Percentiles rank a stretch among this genome's conserved stretches.
Evolutionary conservation across 805 yeast genomes (phyloP).

Genomic region (Cyberlindnera samutprakarnensis): DNA sequence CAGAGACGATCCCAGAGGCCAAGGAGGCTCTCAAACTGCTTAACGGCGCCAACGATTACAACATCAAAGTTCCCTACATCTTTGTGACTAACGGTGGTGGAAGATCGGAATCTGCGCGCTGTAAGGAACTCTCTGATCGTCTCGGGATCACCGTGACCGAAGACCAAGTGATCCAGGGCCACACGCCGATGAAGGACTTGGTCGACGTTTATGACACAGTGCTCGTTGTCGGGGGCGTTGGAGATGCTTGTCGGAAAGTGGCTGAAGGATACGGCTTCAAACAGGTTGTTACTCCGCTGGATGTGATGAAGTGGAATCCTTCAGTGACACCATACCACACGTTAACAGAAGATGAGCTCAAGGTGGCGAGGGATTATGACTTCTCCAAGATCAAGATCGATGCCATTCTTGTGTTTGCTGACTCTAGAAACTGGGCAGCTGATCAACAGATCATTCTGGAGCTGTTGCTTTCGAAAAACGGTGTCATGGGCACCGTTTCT

Average conservation of each 20-base stretch:
- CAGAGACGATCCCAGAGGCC: conserved; percentile 77
- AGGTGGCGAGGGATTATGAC: conserved; percentile 47
- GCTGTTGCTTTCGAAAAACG: conserved; percentile 64
- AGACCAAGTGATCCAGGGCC: conserved; percentile 86
- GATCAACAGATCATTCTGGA: conserved; percentile 88
- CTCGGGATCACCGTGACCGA: conserved; percentile 54
- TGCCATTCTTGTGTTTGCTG: conserved; percentile 85
- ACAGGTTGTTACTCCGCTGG: conserved; percentile 76
- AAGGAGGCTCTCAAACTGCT: conserved; percentile 62
- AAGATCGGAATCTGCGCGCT: conserved; percentile 66
- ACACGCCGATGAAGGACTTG: conserved; percentile 87
- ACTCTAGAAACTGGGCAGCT: conserved; percentile 88
- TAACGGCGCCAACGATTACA: conserved; percentile 71
- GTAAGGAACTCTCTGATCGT: conserved; percentile 59
- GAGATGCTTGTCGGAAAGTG: conserved; percentile 75
- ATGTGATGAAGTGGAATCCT: conserved; percentile 81
- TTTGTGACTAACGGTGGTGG: conserved; percentile 94
- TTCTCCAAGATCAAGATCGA: conserved; percentile 63
- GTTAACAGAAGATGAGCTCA: conserved; percentile 62
- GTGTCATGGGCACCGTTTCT: conserved; percentile 78
- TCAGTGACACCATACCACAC: conserved; percentile 79
- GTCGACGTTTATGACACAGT: conserved; percentile 63
- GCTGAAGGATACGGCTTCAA: conserved; percentile 81
- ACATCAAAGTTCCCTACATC: conserved; percentile 74
- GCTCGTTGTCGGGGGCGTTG: conserved; percentile 83